Evolutionary conservation across 305 asterid genomes (phyloP).

Genomic region (Solanum hybrid): DNA sequence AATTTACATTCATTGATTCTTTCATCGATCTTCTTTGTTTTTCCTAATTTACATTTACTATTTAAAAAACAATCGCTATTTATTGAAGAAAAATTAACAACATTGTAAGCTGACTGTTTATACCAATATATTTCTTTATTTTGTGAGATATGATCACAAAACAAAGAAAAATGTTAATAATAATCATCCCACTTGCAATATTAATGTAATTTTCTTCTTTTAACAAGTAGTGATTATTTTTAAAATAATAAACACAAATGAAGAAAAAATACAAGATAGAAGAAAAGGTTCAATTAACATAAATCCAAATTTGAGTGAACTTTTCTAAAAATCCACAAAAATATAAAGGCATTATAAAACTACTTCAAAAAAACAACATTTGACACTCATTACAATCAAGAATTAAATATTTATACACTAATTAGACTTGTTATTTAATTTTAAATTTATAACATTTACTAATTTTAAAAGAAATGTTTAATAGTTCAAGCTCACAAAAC

Average conservation of each 20-base stretch:
- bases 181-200: not conserved
- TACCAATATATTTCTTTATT: too few species aligned
- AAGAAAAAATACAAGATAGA: not conserved
- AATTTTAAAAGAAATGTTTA: not conserved
- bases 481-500: not conserved
- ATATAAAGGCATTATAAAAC: not conserved
- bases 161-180: not conserved
- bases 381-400: not conserved
- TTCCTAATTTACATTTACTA: not conserved
- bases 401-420: too few species aligned
- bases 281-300: not conserved
- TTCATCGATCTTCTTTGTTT: not conserved
- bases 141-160: not conserved
- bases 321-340: not conserved
- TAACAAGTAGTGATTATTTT: not conserved
- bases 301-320: not conserved
- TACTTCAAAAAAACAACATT: not conserved
- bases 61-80: not conserved
- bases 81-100: not conserved
- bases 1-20: too few species aligned
- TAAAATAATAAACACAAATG: not conserved
- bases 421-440: not conserved
- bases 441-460: too few species aligned
- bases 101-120: not conserved
- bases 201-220: not conserved